Percentiles rank a stretch among this genome's conserved stretches.
phyloP scores from a whole-genome alignment of 805 yeast species.

The Candida ovalis region DNA sequence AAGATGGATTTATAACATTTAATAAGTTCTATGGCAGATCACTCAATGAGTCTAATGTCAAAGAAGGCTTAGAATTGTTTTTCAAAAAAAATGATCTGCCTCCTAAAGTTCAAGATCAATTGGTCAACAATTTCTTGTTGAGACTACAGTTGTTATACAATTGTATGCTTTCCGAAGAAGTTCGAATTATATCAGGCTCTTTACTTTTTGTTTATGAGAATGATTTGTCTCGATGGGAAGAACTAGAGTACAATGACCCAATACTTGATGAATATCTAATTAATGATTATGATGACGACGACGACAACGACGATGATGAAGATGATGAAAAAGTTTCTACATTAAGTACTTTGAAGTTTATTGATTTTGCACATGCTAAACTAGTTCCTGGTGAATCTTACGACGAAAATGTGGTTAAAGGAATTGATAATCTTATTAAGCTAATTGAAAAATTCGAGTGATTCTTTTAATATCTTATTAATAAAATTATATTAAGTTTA shows the following conservation, averaged over 20 bases:
- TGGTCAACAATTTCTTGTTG: constrained; percentile 46
- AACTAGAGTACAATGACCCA: constrained; percentile 38
- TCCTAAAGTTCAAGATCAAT: constrained; percentile 29
- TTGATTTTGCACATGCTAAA: constrained; percentile 89
- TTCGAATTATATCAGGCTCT: constrained; percentile 68
- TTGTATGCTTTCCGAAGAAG: constrained; percentile 57
- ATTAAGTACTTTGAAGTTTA: constrained; percentile 59
- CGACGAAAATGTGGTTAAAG: constrained; percentile 68
- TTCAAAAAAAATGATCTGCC: constrained; percentile 37
- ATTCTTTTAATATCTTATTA: background rate
- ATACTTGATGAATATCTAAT: constrained; percentile 24
- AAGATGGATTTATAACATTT: constrained; percentile 44
- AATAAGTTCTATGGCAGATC: constrained; percentile 72
- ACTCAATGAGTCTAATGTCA: constrained; percentile 41
- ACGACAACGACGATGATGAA: constrained; percentile 23
- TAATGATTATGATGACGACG: constrained; percentile 24
- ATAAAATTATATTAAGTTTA: background rate
- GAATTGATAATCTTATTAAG: constrained; percentile 58
- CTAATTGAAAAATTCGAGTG: constrained; percentile 33
- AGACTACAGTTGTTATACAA: constrained; percentile 65
- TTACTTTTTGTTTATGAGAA: constrained; percentile 72
- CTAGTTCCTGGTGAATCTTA: constrained; percentile 58
- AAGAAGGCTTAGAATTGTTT: constrained; percentile 42
- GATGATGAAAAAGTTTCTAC: constrained; percentile 24
- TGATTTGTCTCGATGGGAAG: constrained; percentile 52